phyloP scores from a whole-genome alignment of 768 basidiomycete genomes.

The Tubosaeta brunneosetosa region DNA sequence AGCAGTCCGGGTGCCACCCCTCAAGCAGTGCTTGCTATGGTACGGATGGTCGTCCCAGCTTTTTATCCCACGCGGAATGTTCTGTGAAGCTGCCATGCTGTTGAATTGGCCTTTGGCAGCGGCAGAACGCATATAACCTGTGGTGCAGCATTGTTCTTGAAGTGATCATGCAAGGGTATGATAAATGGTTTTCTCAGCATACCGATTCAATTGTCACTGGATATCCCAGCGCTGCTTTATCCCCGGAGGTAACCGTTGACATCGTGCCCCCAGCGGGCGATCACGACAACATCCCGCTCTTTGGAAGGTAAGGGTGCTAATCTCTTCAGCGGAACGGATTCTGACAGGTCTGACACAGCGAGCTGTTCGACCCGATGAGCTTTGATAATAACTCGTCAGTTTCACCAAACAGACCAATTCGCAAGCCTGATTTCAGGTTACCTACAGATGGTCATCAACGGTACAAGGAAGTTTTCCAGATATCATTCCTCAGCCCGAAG shows the following conservation, averaged over 20 bases:
- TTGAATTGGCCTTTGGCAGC: neutral
- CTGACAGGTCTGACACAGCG: slow-evolving; percentile 1
- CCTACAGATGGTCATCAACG: slow-evolving; percentile 1
- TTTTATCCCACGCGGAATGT: neutral
- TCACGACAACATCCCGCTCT: too few species aligned
- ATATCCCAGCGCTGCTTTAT: neutral
- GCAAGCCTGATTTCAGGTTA: neutral
- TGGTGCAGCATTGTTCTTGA: neutral
- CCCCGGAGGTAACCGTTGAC: neutral
- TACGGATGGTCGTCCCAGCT: neutral
- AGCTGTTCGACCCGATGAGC: neutral
- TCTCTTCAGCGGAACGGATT: neutral
- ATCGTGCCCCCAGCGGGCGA: neutral
- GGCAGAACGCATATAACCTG: neutral
- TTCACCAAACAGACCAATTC: neutral
- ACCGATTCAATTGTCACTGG: neutral
- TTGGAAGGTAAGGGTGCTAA: neutral
- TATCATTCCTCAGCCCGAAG: neutral
- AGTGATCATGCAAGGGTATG: neutral
- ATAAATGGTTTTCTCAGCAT: neutral
- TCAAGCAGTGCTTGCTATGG: neutral
- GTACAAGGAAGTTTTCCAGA: neutral
- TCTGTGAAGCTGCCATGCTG: neutral
- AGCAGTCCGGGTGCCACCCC: neutral
- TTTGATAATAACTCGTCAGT: slow-evolving; percentile 6